These are phyloP conservation scores for Apiotrichum siamense DNA, from an alignment of 1,284 basidiomycete genomes.

Conservation along the genomic window DNA sequence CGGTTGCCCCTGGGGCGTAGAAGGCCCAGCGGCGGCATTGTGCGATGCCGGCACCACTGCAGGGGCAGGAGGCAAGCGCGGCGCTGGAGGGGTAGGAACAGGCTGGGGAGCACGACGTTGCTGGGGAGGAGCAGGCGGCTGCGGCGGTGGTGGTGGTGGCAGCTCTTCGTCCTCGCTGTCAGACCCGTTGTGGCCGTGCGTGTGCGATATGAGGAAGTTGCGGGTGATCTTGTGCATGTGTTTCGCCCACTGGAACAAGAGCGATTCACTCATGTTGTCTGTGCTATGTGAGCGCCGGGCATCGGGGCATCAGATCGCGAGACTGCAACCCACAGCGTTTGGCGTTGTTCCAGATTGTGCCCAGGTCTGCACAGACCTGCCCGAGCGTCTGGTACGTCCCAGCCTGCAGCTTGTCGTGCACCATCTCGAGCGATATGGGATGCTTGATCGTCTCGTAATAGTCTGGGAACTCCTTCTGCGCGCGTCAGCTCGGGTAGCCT, in stretches of 20 bases:
- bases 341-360: conserved; percentile 44
- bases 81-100: too few species aligned
- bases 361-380: conserved; percentile 34
- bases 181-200: conserved; percentile 10
- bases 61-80: too few species aligned
- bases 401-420: conserved; percentile 31
- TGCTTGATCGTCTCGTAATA: conserved; percentile 46
- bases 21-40: conserved; percentile 11
- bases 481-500: neutral
- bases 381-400: conserved; percentile 29
- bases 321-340: conserved; percentile 36
- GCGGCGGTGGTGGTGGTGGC: neutral
- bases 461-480: conserved; percentile 39
- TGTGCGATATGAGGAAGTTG: conserved; percentile 14
- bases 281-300: neutral
- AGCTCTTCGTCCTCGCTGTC: conserved; percentile 18
- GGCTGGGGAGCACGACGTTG: too few species aligned
- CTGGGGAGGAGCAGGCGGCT: too few species aligned
- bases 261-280: conserved; percentile 45
- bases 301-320: neutral
- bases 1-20: conserved; percentile 6
- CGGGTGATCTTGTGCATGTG: conserved; percentile 43
- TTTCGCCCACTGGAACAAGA: conserved; percentile 44
- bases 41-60: too few species aligned
- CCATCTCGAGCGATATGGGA: conserved; percentile 40